These are phyloP conservation scores for Capronia epimyces DNA, from an alignment of 2,329 filamentous ascomycete genomes.

Conservation along the genomic window DNA sequence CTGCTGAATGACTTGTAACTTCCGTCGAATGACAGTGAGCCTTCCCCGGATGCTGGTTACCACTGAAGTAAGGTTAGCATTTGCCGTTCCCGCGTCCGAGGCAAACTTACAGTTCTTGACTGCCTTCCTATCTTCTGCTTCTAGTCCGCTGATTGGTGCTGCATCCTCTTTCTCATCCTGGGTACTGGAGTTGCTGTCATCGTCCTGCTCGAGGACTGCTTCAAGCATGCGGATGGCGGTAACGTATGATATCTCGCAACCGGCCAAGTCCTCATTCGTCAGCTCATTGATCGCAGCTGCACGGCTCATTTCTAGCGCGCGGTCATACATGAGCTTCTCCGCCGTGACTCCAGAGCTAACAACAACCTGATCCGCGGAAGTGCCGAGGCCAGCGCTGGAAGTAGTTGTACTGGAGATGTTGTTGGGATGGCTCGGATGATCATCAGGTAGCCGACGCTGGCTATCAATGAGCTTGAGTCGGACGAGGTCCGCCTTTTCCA, in stretches of 20 bases:
- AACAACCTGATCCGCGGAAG: constrained; percentile 70
- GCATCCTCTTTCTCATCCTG: constrained; percentile 34
- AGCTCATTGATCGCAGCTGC: constrained; percentile 93
- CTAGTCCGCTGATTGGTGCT: constrained; percentile 40
- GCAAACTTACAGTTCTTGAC: constrained; percentile 46
- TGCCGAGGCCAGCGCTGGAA: constrained; percentile 53
- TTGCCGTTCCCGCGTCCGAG: neutral
- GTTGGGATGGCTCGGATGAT: constrained; percentile 78
- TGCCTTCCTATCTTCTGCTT: constrained; percentile 45
- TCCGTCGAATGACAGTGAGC: constrained; percentile 45
- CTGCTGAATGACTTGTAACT: constrained; percentile 45
- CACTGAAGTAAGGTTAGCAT: constrained; percentile 36
- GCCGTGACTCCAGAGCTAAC: constrained; percentile 86
- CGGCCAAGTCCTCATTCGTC: constrained; percentile 76
- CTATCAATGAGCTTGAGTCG: constrained; percentile 79
- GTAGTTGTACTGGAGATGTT: constrained; percentile 62
- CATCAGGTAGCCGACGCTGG: constrained; percentile 73
- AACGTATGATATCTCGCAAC: constrained; percentile 87
- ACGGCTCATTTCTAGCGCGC: constrained; percentile 92
- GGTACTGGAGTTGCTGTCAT: constrained; percentile 36
- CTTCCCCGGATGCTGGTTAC: constrained; percentile 47
- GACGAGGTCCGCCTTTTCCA: constrained; percentile 95
- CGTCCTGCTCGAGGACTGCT: constrained; percentile 83
- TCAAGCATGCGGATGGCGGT: constrained; percentile 94
- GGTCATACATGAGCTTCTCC: constrained; percentile 96